Conservation (phyloP, 805 yeast species). For the Starmera caribaea region DNA sequence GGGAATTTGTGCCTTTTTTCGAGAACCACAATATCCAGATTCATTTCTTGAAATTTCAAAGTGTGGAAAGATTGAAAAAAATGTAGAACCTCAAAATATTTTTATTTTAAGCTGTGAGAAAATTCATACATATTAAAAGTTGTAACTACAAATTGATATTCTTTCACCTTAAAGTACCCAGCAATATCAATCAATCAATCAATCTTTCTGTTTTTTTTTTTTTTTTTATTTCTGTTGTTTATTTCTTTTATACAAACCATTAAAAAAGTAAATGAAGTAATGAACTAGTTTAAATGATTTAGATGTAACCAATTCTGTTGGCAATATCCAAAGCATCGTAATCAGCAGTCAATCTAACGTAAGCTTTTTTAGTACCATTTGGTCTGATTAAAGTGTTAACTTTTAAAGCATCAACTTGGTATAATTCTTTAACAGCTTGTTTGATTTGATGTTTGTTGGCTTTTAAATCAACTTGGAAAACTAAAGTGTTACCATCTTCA, state of each 20-base stretch:
- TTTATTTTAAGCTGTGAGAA: too few species aligned
- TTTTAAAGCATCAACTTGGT: constrained; percentile 88
- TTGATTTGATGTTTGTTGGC: constrained; percentile 98
- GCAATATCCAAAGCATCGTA: constrained; percentile 99
- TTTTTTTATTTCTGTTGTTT: too few species aligned
- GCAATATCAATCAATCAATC: too few species aligned
- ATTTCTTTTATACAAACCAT: constrained; percentile 3
- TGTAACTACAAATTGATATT: too few species aligned
- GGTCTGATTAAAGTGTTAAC: constrained; percentile 98
- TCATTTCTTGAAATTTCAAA: too few species aligned
- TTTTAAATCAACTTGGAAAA: constrained; percentile 94
- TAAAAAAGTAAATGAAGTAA: constrained; percentile 1
- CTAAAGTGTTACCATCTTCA: constrained; percentile 98
- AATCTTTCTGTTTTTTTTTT: too few species aligned
- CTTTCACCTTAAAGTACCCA: too few species aligned
- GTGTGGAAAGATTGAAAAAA: too few species aligned
- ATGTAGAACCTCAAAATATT: too few species aligned
- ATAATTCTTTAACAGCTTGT: constrained; percentile 95
- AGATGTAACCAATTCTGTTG: constrained; percentile 99
- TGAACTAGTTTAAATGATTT: constrained; percentile 24
- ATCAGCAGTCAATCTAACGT: constrained; percentile 97
- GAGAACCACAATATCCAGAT: too few species aligned
- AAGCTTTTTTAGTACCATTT: constrained; percentile 99
- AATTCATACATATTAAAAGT: too few species aligned
- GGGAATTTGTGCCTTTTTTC: too few species aligned